phyloP scores from a whole-genome alignment of 208 protist genomes.

The Tritrichomonas foetus region DNA sequence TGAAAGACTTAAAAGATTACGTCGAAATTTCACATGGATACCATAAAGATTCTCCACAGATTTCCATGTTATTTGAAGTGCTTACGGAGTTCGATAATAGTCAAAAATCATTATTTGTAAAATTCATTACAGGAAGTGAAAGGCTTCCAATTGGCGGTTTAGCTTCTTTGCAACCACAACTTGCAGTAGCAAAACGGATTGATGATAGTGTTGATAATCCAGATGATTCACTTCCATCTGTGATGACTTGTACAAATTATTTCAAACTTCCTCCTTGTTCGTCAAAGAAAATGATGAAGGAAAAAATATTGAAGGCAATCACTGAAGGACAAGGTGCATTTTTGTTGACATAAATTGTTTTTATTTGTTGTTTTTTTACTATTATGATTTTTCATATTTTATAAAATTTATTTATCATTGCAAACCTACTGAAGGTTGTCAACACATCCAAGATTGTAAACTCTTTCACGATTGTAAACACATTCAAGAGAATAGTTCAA shows the following conservation, averaged over 20 bases:
- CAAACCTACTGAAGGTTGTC: too few relatives aligned
- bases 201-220: neutral
- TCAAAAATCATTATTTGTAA: neutral
- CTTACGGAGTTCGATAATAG: neutral
- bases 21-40: neutral
- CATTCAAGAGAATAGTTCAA: too few relatives aligned
- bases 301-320: slow-evolving; percentile 12
- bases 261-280: neutral
- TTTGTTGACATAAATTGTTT: neutral
- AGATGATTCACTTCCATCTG: neutral
- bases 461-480: too few relatives aligned
- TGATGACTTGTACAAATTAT: slow-evolving; percentile 39
- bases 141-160: neutral
- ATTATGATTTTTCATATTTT: neutral
- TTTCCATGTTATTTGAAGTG: neutral
- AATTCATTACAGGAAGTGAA: neutral
- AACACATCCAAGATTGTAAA: too few relatives aligned
- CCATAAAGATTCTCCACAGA: neutral
- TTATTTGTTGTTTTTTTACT: neutral
- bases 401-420: too few relatives aligned
- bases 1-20: neutral
- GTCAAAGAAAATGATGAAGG: neutral
- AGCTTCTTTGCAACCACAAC: neutral
- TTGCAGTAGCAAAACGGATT: neutral
- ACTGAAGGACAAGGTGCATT: neutral